Evolutionary conservation across 1,139 yeast species (phyloP).

Genomic region (Saccharomyces hybrid): DNA sequence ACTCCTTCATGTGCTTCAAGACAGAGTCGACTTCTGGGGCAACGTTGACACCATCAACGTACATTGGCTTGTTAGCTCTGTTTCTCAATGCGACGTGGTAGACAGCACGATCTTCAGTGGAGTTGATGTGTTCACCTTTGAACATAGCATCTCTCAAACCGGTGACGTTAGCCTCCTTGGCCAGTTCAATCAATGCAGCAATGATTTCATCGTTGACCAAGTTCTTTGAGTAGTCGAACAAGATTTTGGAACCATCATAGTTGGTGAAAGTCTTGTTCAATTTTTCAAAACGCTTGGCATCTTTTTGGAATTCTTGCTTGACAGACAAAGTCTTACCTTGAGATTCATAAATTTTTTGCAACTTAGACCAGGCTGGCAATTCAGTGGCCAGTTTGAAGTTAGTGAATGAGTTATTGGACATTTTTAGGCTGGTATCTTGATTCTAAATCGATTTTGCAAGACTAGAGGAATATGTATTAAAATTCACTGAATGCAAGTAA

Average conservation of each 20-base stretch:
- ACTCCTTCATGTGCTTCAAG: conserved; percentile 91
- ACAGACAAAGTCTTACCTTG: conserved; percentile 66
- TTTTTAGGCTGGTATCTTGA: conserved; percentile 12
- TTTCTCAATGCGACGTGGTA: conserved; percentile 95
- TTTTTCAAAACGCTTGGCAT: conserved; percentile 67
- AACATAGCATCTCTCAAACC: conserved; percentile 84
- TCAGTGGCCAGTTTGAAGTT: conserved; percentile 64
- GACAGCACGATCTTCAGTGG: conserved; percentile 94
- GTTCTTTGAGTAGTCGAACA: conserved; percentile 94
- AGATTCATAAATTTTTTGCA: conserved; percentile 61
- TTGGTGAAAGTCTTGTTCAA: conserved; percentile 70
- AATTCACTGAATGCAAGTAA: neutral
- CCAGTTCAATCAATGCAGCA: conserved; percentile 60
- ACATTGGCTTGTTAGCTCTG: conserved; percentile 73
- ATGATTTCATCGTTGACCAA: conserved; percentile 79
- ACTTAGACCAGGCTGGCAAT: conserved; percentile 76
- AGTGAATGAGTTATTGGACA: conserved; percentile 33
- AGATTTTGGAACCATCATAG: conserved; percentile 77
- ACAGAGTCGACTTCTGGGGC: conserved; percentile 86
- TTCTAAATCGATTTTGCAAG: neutral
- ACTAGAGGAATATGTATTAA: neutral
- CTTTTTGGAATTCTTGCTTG: conserved; percentile 67
- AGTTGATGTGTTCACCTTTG: conserved; percentile 86
- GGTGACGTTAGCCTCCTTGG: conserved; percentile 86
- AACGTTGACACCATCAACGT: conserved; percentile 83